phyloP scores from a whole-genome alignment of 495 filamentous ascomycete species.

The Penicillium steckii region DNA sequence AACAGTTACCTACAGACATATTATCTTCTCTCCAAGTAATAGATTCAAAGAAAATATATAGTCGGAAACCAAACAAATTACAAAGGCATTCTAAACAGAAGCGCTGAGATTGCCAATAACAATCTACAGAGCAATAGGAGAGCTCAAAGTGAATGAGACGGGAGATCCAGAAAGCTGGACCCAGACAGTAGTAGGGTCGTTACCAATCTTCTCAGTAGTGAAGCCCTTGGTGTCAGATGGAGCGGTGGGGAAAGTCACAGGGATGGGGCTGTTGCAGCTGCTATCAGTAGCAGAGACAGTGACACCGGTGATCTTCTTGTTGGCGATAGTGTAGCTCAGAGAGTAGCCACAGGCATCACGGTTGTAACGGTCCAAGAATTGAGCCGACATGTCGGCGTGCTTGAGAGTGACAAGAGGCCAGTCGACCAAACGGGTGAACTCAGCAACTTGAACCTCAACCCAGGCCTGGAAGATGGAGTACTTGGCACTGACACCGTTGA shows the following conservation, averaged over 20 bases:
- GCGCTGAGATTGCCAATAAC: not conserved
- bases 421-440: constrained; percentile 56
- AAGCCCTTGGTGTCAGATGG: constrained; percentile 42
- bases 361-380: constrained; percentile 51
- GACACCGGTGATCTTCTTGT: constrained; percentile 47
- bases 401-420: constrained; percentile 58
- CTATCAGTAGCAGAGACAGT: constrained; percentile 51
- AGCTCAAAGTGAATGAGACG: constrained; percentile 49
- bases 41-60: not conserved
- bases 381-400: constrained; percentile 47
- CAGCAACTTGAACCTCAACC: constrained; percentile 57
- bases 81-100: not conserved
- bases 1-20: no score
- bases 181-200: constrained; percentile 61
- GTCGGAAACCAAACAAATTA: not conserved
- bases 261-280: constrained; percentile 51
- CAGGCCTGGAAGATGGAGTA: constrained; percentile 60
- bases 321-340: constrained; percentile 43
- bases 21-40: no score
- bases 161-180: constrained; percentile 51
- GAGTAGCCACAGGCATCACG: constrained; percentile 55
- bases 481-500: constrained; percentile 49
- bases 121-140: constrained; percentile 37
- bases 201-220: constrained; percentile 55
- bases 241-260: constrained; percentile 53